A percentile compares a stretch with the other conserved stretches of the same genome.
Conservation (phyloP, 805 yeast species). For the Metschnikowia vanudenii region DNA sequence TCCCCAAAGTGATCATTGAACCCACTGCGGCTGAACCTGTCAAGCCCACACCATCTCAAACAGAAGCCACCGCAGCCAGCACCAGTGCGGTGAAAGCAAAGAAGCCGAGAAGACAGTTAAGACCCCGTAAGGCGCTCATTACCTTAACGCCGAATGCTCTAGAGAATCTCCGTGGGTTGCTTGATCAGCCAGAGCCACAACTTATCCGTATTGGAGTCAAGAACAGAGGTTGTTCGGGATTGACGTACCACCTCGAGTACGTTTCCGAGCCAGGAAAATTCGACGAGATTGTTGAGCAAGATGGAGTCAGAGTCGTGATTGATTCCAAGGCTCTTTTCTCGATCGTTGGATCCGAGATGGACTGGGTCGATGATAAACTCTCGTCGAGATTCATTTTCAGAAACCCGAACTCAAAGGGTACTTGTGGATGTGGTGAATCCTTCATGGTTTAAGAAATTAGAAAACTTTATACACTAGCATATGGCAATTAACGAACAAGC, state of each 20-base stretch:
- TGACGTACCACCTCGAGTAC: conserved; percentile 87
- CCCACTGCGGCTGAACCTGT: neutral
- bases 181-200: conserved; percentile 83
- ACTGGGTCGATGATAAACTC: conserved; percentile 93
- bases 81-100: conserved; percentile 12
- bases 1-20: conserved; percentile 6
- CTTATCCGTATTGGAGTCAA: conserved; percentile 90
- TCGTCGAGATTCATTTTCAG: conserved; percentile 86
- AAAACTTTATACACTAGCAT: conserved; percentile 1
- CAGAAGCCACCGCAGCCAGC: conserved; percentile 5
- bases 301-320: conserved; percentile 86
- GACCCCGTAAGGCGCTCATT: conserved; percentile 88
- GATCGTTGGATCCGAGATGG: conserved; percentile 97
- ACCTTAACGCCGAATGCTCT: conserved; percentile 76
- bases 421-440: conserved; percentile 98
- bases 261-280: conserved; percentile 90
- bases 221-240: conserved; percentile 95
- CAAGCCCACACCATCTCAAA: neutral
- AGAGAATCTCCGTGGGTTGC: conserved; percentile 60
- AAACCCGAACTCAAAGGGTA: conserved; percentile 96
- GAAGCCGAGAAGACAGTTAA: conserved; percentile 56
- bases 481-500: conserved; percentile 9
- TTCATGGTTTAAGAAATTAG: conserved; percentile 71
- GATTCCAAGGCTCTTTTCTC: conserved; percentile 96
- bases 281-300: conserved; percentile 90